Evolutionary conservation across 2,329 filamentous ascomycete genomes (phyloP), one percentile per base, ranked within the genome.

Genomic region (Monosporascus ibericus): DNA sequence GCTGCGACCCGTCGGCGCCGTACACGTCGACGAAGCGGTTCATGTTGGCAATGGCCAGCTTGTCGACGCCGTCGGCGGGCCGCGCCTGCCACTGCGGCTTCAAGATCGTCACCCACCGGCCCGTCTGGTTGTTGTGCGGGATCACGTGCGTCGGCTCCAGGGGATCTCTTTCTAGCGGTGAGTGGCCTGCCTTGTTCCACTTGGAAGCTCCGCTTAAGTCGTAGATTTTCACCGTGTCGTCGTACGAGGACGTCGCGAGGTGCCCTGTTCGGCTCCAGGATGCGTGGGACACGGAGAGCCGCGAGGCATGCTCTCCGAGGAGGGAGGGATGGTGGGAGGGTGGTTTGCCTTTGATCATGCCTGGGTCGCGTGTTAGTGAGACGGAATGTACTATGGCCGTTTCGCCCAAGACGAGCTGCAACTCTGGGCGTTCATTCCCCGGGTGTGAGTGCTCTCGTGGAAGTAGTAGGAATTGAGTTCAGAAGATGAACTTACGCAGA

Each of bases 21-120:
- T 88, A 99, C 0, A 99, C 81, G 65, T 99, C 94, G 1, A 97
- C 90, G 62, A 96, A 97, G 1, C 94, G 84, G 66, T 95, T 96
- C 94, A 97, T 97, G 61, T 97, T 99, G 1, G 90, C 94, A 52
- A 99, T 92, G 24, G 84, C 88, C 62, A 99, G 91, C 55, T 92
- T 90, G 57, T 95, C 86, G 5, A 95, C 84, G 7, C 86, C 85
- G 53, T 94, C 90, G 36, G 79, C 73, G 0, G 94, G 92, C 46
- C 81, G 79, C 34, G 81, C 76, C 68, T 99, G 94, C 94, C 94
- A 99, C 62, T 96, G 90, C 0, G 68, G 94, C 79, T 78, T 95
- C 66, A 78, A 68, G 36, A 81, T 96, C 0, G 90, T 95, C 0
- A 96, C 91, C 90, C 90, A 96, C 51, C 92, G 80, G 0, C 92